Conservation (phyloP, 352 stramenopile species). For the Pythium graminicola region DNA sequence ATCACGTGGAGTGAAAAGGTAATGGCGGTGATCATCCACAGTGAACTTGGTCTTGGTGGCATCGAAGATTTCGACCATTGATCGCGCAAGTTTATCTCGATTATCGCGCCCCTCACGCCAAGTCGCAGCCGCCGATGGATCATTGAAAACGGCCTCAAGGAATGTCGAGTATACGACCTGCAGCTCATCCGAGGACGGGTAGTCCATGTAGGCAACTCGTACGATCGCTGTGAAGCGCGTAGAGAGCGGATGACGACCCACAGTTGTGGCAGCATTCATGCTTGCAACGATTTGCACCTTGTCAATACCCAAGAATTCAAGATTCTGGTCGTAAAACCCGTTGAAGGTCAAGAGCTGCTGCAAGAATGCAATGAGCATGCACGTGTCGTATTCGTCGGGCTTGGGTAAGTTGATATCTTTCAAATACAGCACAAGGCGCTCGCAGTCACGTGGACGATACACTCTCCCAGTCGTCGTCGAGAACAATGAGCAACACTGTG, state of each 20-base stretch:
- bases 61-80: slow-evolving; percentile 99
- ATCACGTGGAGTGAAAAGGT: slow-evolving; percentile 99
- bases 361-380: slow-evolving; percentile 94
- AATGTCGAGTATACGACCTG: slow-evolving; percentile 87
- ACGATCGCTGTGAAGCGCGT: slow-evolving; percentile 93
- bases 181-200: slow-evolving; percentile 88
- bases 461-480: slow-evolving; percentile 87
- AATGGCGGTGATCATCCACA: slow-evolving; percentile 93
- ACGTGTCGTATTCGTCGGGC: slow-evolving; percentile 94
- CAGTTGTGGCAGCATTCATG: slow-evolving; percentile 92
- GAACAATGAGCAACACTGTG: slow-evolving; percentile 91
- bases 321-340: slow-evolving; percentile 93
- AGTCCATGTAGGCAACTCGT: slow-evolving; percentile 91
- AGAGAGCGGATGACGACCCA: slow-evolving; percentile 87
- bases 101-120: slow-evolving; percentile 95
- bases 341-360: slow-evolving; percentile 94
- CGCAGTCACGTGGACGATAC: slow-evolving; percentile 89
- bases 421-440: slow-evolving; percentile 92
- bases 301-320: slow-evolving; percentile 93
- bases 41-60: slow-evolving; percentile 95
- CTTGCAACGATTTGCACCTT: slow-evolving; percentile 92
- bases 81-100: slow-evolving; percentile 93
- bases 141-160: slow-evolving; percentile 81
- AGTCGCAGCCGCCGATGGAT: slow-evolving; percentile 97
- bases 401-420: slow-evolving; percentile 96